Evolutionary conservation across 257 asterid species (phyloP), one percentile per base, ranked within the genome.

Genomic region (Eustoma russellianum): DNA sequence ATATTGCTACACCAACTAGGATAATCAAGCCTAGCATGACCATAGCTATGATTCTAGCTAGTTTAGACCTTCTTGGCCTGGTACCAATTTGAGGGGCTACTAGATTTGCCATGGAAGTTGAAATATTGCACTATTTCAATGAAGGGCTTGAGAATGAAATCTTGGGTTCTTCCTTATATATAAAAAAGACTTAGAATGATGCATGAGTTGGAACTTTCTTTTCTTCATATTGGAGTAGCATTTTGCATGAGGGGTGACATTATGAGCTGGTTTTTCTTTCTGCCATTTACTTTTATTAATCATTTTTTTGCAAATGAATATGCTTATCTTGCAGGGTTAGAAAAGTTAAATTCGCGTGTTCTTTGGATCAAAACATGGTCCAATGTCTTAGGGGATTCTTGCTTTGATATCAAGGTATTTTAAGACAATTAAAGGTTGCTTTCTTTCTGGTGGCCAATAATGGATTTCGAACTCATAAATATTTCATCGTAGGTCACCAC

Each of bases 321-420:
- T 86, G 76, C 94, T 81, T 79, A 74, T 66, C 95, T 83, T 86
- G 88, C 55, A 45, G 66, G 44, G 80, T 16, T 67, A 18, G 38
- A 63, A 65, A 46, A 62, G 66, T 46, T 15, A 50, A 35, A 9
- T 47, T 59, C 40, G 2, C 17, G 55, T 48, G 18, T 46, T 43
- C 40, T n/a, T 59, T 56, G 9, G 7, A 10, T 54, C 14, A 41
- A 49, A 41, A 50, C 18, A 53, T 57, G 77, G 78, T 71, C 68
- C 46, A 13, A 44, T 45, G 33, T 44, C 41, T 24, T 38, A n/a
- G n/a, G 62, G 14, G 50, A 43, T 51, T 66, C 60, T 85, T 75
- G 72, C 83, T 82, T 82, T 17, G 17, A 17, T 49, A 17, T 55
- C 73, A 71, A 79, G 86, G 45, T 68, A 79, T 85, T 61, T 84